Base-by-base conservation (phyloP, 2,329 filamentous ascomycete genomes). In the Fusarium tuaranense region DNA sequence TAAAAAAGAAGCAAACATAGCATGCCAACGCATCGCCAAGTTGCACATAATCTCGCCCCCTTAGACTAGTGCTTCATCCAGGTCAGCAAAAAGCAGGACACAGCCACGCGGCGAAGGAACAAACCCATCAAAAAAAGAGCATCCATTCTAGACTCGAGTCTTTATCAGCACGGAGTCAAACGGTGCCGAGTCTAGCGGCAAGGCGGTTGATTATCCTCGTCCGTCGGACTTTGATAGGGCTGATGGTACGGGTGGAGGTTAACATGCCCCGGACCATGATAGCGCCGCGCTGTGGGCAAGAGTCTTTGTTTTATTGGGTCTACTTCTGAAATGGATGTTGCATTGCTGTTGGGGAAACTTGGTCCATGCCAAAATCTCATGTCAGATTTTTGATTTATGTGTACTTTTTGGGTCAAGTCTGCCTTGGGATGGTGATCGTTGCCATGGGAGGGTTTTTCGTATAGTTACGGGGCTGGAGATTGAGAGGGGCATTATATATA, bases 371-470 rank as follows among this genome's bases (percentile, higher is more conserved):
- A 65, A 63, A 70, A 67, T 72, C 68, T 70, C 65, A 60, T 64
- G 68, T 71, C 67, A 71, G 67, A 66, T 69, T 69, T 48, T 32
- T 63, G 25, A 38, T 41, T 55, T 10, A 39, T 16, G 32, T 22
- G 25, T 18, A 30, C 9, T n/a, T 51, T 30, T 30, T 32, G 13
- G 16, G 25, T 20, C 18, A 27, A 30, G 48, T 55, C 48, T 32
- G 48, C 48, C 48, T 55, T 55, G 48, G 48, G 25, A 13, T 13
- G 25, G 32, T 53, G 27, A 32, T 53, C 18, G 27, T 53, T 12
- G 25, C 27, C 12, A 13, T 57, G 53, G 30, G 18, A 25, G 32
- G 53, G 14, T 58, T 58, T 57, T 39, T 38, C 22, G 34, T 38
- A 39, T 39, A 22, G 32, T 34, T 34, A 9, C 14, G 55, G 39